These are phyloP conservation scores for Karstenula rhodostoma DNA, from an alignment of 2,329 filamentous ascomycete genomes.

Conservation along the genomic window DNA sequence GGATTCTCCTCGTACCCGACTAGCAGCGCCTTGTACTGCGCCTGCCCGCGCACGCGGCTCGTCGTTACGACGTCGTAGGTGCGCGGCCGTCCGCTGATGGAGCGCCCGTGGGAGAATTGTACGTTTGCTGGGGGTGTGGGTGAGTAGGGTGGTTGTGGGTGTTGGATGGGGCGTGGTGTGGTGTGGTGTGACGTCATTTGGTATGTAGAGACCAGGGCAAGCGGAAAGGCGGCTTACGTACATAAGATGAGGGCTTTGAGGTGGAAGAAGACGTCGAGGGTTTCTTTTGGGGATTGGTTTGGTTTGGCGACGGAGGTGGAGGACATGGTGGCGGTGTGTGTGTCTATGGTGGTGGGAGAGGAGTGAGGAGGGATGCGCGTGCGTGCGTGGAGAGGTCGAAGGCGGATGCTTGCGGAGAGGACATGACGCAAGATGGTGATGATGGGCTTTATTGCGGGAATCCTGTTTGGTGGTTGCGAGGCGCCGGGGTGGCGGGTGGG, in stretches of 20 bases:
- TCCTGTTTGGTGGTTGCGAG: constrained; percentile 3
- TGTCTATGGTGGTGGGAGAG: not conserved
- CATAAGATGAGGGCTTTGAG: constrained; percentile 21
- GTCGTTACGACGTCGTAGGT: constrained; percentile 24
- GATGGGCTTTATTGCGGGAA: not conserved
- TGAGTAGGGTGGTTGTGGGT: too few relatives aligned
- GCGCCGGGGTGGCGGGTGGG: not conserved
- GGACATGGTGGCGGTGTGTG: not conserved
- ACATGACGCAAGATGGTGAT: constrained; percentile 9
- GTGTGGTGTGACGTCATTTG: not conserved
- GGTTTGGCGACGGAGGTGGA: not conserved
- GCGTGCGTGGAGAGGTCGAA: not conserved
- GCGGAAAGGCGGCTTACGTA: constrained; percentile 1
- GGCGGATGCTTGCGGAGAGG: not conserved
- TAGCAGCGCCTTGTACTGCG: constrained; percentile 23
- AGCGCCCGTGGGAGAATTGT: constrained; percentile 20
- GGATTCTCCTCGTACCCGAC: constrained; percentile 23
- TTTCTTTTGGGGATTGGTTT: constrained; percentile 13
- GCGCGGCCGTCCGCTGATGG: constrained; percentile 17
- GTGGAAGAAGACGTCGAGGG: constrained; percentile 18
- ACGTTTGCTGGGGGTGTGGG: constrained; percentile 22
- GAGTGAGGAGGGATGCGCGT: not conserved
- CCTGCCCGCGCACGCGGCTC: constrained; percentile 10
- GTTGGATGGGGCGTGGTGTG: too few relatives aligned
- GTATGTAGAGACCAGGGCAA: not conserved